Evolutionary conservation across 176 grass and related monocot genomes (phyloP).

Genomic region (Tillandsia leiboldiana): DNA sequence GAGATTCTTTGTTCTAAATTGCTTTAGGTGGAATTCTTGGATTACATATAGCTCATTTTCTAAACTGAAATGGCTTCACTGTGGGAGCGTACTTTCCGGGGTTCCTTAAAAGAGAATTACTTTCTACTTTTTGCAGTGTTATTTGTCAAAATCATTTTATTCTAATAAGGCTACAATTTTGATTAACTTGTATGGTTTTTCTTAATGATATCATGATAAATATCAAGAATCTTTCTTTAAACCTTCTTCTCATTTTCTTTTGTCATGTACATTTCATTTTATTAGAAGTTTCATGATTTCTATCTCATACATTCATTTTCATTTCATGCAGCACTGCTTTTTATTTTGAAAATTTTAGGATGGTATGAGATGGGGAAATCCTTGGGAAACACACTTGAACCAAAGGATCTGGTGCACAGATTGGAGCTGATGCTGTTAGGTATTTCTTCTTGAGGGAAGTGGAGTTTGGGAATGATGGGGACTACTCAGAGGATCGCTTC

Average conservation of each 20-base stretch:
- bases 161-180: no score
- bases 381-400: constrained; percentile 94
- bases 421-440: constrained; percentile 83
- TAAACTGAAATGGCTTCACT: no score
- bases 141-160: no score
- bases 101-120: background rate
- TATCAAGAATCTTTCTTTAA: background rate
- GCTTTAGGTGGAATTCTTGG: no score
- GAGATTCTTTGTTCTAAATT: no score
- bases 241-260: background rate
- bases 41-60: no score
- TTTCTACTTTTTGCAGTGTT: background rate
- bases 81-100: background rate
- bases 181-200: background rate
- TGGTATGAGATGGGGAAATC: constrained; percentile 99
- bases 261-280: background rate
- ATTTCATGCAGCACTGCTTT: constrained; percentile 40
- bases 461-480: constrained; percentile 87
- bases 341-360: constrained; percentile 83
- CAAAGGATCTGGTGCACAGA: constrained; percentile 69
- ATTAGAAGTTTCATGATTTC: background rate
- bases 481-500: constrained; percentile 96
- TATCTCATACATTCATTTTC: constrained; percentile 27
- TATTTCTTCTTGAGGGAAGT: constrained; percentile 97
- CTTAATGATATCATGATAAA: background rate